Evolutionary conservation across 495 filamentous ascomycete species (phyloP).

Genomic region (Xylaria scruposa): DNA sequence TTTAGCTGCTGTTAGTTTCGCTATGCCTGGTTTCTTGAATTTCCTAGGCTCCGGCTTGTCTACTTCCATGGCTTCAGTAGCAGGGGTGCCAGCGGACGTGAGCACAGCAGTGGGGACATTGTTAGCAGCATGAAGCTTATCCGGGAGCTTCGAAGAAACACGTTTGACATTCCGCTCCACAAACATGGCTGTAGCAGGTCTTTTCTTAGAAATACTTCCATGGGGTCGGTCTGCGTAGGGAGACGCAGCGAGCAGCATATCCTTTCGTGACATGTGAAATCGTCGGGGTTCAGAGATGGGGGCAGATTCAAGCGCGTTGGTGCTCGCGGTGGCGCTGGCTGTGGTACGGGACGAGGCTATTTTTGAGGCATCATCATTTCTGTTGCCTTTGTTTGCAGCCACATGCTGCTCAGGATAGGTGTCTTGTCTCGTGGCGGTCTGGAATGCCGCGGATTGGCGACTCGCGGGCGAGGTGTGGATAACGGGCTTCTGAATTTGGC

Average conservation of each 20-base stretch:
- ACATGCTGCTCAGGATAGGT: not conserved
- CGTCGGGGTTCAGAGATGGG: slow-evolving; percentile 41
- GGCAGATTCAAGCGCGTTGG: slow-evolving; percentile 8
- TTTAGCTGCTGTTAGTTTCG: slow-evolving; percentile 31
- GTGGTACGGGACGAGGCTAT: slow-evolving; percentile 10
- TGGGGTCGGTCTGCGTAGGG: slow-evolving; percentile 27
- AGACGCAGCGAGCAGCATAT: slow-evolving; percentile 38
- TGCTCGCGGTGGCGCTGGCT: not conserved
- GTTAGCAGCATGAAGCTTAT: slow-evolving; percentile 32
- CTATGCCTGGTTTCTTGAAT: slow-evolving; percentile 40
- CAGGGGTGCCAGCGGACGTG: not conserved
- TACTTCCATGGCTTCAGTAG: slow-evolving; percentile 31
- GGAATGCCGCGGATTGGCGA: slow-evolving; percentile 30
- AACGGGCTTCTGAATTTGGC: slow-evolving; percentile 30
- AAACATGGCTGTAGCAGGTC: slow-evolving; percentile 51
- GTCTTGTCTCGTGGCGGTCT: slow-evolving; percentile 27
- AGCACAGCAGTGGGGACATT: slow-evolving; percentile 18
- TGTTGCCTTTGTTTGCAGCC: not conserved
- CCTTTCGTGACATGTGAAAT: slow-evolving; percentile 57
- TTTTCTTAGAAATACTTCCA: slow-evolving; percentile 46
- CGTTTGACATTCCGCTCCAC: slow-evolving; percentile 54
- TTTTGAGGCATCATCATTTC: slow-evolving; percentile 19
- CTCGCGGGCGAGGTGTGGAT: slow-evolving; percentile 35
- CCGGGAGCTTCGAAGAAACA: slow-evolving; percentile 30
- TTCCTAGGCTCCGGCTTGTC: slow-evolving; percentile 34